Base-by-base conservation (phyloP, 2,329 filamentous ascomycete genomes). In the Sordariomycetes sp. region DNA sequence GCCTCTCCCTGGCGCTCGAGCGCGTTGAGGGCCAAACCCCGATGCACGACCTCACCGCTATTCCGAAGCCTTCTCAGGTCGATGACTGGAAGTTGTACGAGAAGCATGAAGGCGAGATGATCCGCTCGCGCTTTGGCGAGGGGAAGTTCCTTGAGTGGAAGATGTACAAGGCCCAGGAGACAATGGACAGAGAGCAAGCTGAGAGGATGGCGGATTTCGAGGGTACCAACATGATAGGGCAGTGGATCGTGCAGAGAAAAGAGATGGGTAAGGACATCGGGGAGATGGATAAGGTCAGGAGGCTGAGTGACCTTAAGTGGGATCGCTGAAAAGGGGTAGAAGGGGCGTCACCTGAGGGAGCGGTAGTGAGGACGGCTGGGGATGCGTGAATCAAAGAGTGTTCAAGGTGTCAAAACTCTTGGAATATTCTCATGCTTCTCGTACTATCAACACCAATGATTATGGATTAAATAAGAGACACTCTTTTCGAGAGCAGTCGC, bases 1-100 rank as follows among this genome's bases (percentile, higher is more conserved):
- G 57, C 7, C 52, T 71, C 19, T 58, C 59, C 18, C 44, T 76
- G 15, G 62, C 53, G 0, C 53, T 77, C 3, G 61, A 72, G 40
- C 61, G 66, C 16, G 53, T 60, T 7, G 32, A 49, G 0, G 55
- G 52, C 9, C 68, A 73, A 42, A 53, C 37, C 2, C 42, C 63
- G 3, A 52, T 72, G 39, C 48, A 61, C 7, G 53, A 64, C 6
- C 42, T 75, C 8, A 40, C 49, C n/a, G 37, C 43, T n/a, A 56
- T 72, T 10, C 72, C 72, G 1, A 57, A 48, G 9, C 71, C 72
- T 3, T 72, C 70, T 3, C 67, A 76, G 46, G 42, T 72, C 6
- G 73, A 77, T 39, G 71, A 77, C 38, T 77, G 68, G 70, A 38
- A 53, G 3, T 44, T 72, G 8, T 75, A 66, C 47, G 57, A 69